phyloP scores from a whole-genome alignment of 257 asterid genomes.

The Plectranthus barbatus region DNA sequence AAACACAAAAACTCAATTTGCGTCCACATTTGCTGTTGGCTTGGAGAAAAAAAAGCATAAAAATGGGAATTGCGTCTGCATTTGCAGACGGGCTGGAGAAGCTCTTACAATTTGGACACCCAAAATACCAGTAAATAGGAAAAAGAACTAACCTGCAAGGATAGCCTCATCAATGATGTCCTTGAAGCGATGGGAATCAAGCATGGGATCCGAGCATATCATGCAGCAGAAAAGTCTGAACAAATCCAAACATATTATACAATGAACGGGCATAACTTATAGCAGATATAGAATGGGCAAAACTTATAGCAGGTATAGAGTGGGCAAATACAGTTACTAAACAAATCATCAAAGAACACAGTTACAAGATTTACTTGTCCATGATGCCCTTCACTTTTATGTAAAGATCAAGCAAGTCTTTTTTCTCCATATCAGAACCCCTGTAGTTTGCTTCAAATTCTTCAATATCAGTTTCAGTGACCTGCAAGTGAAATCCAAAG shows the following conservation, averaged over 20 bases:
- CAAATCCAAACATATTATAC: background rate
- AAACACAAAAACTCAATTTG: no score
- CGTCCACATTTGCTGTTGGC: no score
- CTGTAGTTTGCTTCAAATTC: conserved; percentile 87
- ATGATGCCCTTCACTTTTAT: conserved; percentile 72
- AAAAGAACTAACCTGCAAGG: conserved; percentile 42
- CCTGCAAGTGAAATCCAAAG: conserved; percentile 31
- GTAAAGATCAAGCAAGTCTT: conserved; percentile 69
- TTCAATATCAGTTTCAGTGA: conserved; percentile 83
- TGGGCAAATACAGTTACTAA: background rate
- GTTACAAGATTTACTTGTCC: conserved; percentile 45
- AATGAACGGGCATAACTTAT: background rate
- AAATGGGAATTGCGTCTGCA: no score
- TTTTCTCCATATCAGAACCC: conserved; percentile 78
- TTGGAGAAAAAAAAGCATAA: no score
- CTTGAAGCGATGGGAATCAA: conserved; percentile 95
- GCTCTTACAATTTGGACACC: background rate
- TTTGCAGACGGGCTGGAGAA: no score
- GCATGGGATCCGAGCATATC: conserved; percentile 76
- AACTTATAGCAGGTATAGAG: background rate
- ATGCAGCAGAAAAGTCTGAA: conserved; percentile 87
- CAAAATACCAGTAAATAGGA: background rate
- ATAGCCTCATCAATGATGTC: conserved; percentile 78
- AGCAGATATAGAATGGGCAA: background rate
- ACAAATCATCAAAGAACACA: background rate